Evolutionary conservation across 2,329 filamentous ascomycete species (phyloP).

Genomic region (Alternaria sp.): DNA sequence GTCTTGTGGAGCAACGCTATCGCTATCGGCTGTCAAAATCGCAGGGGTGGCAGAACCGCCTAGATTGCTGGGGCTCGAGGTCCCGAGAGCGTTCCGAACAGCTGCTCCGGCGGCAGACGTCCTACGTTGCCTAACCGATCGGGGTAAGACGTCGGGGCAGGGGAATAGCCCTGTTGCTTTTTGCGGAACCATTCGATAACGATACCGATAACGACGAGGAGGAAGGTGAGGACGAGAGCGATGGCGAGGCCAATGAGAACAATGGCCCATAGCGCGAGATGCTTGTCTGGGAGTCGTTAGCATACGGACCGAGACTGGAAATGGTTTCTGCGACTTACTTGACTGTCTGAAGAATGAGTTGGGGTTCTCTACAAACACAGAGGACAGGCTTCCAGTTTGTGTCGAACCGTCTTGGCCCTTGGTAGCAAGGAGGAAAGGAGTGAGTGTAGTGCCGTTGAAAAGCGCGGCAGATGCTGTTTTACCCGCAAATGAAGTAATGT

Average conservation of each 20-base stretch:
- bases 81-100: conserved; percentile 45
- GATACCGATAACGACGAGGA: conserved; percentile 77
- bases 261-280: conserved; percentile 75
- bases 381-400: conserved; percentile 73
- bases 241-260: conserved; percentile 83
- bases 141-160: conserved; percentile 67
- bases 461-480: conserved; percentile 81
- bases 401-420: conserved; percentile 62
- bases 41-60: background rate
- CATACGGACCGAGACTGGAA: background rate
- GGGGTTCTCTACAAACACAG: conserved; percentile 80
- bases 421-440: conserved; percentile 81
- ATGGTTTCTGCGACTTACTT: conserved; percentile 57
- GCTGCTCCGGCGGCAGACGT: conserved; percentile 57
- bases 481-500: conserved; percentile 69
- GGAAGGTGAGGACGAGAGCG: conserved; percentile 75
- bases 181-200: conserved; percentile 77
- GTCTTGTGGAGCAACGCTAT: background rate
- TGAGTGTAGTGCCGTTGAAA: conserved; percentile 81
- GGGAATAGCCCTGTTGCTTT: conserved; percentile 78
- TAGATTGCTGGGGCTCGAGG: conserved; percentile 44
- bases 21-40: background rate
- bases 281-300: conserved; percentile 51
- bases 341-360: conserved; percentile 73
- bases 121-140: conserved; percentile 57